Base-by-base conservation (phyloP, 2,329 filamentous ascomycete genomes). In the Trichoderma atroviride region DNA sequence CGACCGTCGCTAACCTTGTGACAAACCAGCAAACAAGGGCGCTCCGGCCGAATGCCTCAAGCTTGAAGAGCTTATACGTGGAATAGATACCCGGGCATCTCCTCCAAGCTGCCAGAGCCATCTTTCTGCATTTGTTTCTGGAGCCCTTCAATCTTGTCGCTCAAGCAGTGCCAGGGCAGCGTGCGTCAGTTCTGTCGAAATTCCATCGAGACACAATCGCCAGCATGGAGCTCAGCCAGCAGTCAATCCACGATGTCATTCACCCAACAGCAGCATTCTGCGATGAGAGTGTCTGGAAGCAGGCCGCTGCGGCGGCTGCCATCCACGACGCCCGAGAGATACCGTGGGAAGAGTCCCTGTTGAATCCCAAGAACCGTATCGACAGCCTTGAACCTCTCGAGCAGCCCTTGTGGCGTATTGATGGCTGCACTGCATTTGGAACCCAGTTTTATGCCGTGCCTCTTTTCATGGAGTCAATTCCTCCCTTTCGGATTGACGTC, bases 291-390 rank as follows among this genome's bases (percentile, higher is more conserved):
- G 35, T 50, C 22, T 40, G 33, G 19, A 55, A 64, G 47, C 24
- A 65, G 40, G 50, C 29, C 24, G n/a, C 67, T 22, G 19, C 35
- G 22, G 37, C 5, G 27, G 66, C 58, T 24, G 63, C 47, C 47
- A 50, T 60, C 61, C 11, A 47, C 47, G 56, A 50, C 31, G 40
- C 35, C 14, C 19, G n/a, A 35, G 63, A 71, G 33, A 52, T 57
- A 33, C 40, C 73, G 16, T 89, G 87, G 87, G 75, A 77, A 14
- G 70, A 75, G 3, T 89, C 87, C 5, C 77, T 80, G 52, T 79
- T 89, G 53, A 89, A 89, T 71, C 87, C 87, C 9, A 88, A 87
- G 75, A 89, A 88, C 73, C 83, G 87, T 70, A 85, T 89, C 74
- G 83, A 89, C 74, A 87, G 85, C 71, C 82, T 89, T 19, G 82